Base-by-base conservation (phyloP, 2,329 filamentous ascomycete species). In the Akanthomyces dipterigenus region DNA sequence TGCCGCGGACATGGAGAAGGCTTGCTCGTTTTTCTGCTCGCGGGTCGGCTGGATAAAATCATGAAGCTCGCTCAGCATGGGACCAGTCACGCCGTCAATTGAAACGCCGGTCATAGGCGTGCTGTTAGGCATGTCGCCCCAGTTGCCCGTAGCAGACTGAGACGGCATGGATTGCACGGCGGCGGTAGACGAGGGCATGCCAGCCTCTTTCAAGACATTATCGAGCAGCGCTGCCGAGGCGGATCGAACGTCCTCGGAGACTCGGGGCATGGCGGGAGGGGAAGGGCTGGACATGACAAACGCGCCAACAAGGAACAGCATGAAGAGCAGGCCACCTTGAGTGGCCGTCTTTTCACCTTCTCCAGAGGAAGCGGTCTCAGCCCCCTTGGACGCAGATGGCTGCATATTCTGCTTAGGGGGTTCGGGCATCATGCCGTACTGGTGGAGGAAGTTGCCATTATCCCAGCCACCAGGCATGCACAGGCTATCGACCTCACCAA, bases 271-370 rank as follows among this genome's bases (percentile, higher is more conserved):
- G 67, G 86, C 85, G 43, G 87, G 85, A 22, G 87, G 81, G 49
- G 86, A 84, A 67, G 86, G 86, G 76, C 93, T 96, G 36, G 93
- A 97, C 64, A 95, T 89, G 68, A 98, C 92, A 72, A 97, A 96
- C 58, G 95, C 95, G 71, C 95, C 95, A 66, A 96, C 93, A 60
- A 99, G 88, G 71, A 99, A 89, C 67, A 97, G 89, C 91, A 97
- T 96, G 75, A 93, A 88, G 73, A 98, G 82, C 69, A 98, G 78
- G 69, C 91, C 85, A 56, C 91, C 90, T 69, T 93, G 90, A 67
- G 91, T 88, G 64, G 87, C 82, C 63, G 84, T 78, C 77, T 88
- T 88, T 64, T 88, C 85, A 63, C 75, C 73, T 46, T 85, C 81
- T 68, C 22, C 46, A 50, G 56, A n/a, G 24, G 55, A 43, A 12